Percentiles rank a stretch among this genome's conserved stretches.
These are phyloP conservation scores for Microbotryum lychnidis-dioicae DNA, from an alignment of 1,284 basidiomycete species.

Conservation along the genomic window DNA sequence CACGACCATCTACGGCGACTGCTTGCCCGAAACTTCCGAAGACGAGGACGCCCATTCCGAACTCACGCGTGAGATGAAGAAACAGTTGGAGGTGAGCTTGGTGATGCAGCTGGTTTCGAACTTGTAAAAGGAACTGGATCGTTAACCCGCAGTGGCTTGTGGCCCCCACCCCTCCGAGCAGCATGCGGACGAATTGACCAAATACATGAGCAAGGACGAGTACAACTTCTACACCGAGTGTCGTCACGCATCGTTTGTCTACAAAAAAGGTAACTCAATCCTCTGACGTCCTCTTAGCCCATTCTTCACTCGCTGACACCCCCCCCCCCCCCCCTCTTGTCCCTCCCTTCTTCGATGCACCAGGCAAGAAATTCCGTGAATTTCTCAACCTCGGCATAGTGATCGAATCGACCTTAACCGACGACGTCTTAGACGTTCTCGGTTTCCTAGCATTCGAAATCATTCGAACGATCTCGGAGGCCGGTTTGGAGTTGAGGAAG, in stretches of 20 bases:
- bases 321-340: too few species aligned
- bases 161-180: slow-evolving; percentile 36
- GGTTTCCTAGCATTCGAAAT: slow-evolving; percentile 96
- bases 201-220: slow-evolving; percentile 92
- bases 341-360: not conserved
- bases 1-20: slow-evolving; percentile 79
- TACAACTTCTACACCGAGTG: slow-evolving; percentile 97
- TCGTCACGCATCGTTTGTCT: slow-evolving; percentile 93
- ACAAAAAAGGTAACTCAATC: slow-evolving; percentile 65
- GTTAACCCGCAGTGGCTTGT: not conserved
- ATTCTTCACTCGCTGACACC: not conserved
- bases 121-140: not conserved
- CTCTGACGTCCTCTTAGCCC: not conserved
- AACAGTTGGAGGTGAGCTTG: slow-evolving; percentile 60
- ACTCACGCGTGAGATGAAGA: slow-evolving; percentile 81
- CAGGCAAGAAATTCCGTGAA: slow-evolving; percentile 89
- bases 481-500: slow-evolving; percentile 72
- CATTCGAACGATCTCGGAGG: slow-evolving; percentile 82
- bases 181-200: slow-evolving; percentile 91
- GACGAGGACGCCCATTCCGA: slow-evolving; percentile 82
- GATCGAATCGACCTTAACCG: slow-evolving; percentile 63
- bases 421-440: slow-evolving; percentile 93
- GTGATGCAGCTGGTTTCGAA: slow-evolving; percentile 3
- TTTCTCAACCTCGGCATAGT: slow-evolving; percentile 85
- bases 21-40: slow-evolving; percentile 52